Evolutionary conservation across 192 early-diverging fungal species (phyloP).

Genomic region (Backusella sp.): DNA sequence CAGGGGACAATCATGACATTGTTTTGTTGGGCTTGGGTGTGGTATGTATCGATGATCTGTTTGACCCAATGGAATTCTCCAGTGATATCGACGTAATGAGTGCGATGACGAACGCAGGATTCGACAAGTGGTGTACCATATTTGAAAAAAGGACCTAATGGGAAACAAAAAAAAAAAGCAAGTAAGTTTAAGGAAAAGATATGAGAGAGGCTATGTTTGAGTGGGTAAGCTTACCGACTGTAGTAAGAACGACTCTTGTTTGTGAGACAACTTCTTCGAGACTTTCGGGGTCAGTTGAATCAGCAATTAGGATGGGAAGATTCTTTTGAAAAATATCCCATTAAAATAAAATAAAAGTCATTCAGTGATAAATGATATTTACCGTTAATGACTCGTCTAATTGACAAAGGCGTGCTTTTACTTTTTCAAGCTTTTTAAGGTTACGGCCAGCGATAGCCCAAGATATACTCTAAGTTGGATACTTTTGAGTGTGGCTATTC

Average conservation of each 20-base stretch:
- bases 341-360: neutral
- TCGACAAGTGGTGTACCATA: conserved; percentile 72
- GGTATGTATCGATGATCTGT: conserved; percentile 64
- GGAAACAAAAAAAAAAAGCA: neutral
- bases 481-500: too few species aligned
- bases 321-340: conserved; percentile 12
- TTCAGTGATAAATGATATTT: neutral
- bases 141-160: conserved; percentile 57
- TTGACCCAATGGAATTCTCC: conserved; percentile 71
- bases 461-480: conserved; percentile 39
- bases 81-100: conserved; percentile 89
- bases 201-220: neutral
- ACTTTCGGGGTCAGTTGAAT: conserved; percentile 54
- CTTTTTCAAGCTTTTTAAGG: conserved; percentile 60
- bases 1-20: conserved; percentile 70
- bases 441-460: conserved; percentile 83
- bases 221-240: conserved; percentile 57
- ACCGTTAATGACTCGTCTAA: conserved; percentile 49
- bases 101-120: conserved; percentile 63
- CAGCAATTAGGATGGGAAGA: conserved; percentile 68
- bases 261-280: conserved; percentile 59
- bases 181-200: neutral
- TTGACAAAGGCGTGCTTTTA: conserved; percentile 47
- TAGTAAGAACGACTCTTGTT: conserved; percentile 73
- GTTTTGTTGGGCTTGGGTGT: conserved; percentile 61